Evolutionary conservation across 2,329 filamentous ascomycete genomes (phyloP), one percentile per base, ranked within the genome.

Genomic region (Colletotrichum sp.): DNA sequence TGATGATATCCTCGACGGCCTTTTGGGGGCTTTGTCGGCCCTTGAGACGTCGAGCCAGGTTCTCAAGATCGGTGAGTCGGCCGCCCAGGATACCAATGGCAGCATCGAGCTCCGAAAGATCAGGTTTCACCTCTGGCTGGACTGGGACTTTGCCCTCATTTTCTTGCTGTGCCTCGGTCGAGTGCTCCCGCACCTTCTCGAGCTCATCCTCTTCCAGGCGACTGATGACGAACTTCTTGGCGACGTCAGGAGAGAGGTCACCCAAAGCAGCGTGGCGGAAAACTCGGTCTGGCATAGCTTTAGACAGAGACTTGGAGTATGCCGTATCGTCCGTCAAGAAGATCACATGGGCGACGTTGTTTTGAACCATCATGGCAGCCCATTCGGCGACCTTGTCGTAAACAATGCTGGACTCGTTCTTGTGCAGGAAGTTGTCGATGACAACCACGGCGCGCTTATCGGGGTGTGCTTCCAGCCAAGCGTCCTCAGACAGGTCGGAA

Each of bases 11-110:
- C 26, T 92, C 89, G 4, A 98, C 93, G 4, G 97, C 97, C 79
- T 94, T 90, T 78, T 90, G 90, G 1, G 97, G 97, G 3, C 90
- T 94, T 83, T 98, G 96, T 18, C 97, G 96, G 1, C 94, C 92
- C 85, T 95, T 95, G 80, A 99, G 94, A 21, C 97, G 91, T 44
- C 96, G 92, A n/a, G 96, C 94, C 59, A 99, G 92, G 81, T 97
- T 98, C 82, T 99, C 96, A 24, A 99, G 92, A 81, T 99, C 97
- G 0, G 96, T 98, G n/a, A 99, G 90, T 5, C 97, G 95, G 3
- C 97, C 97, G 26, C 97, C 97, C 2, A 99, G 90, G 1, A 93
- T 90, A 32, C 93, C 90, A 78, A 99, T 98, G 79, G 95, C 96
- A 32, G 90, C 90, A 80, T 98, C 96, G 3, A 99, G 90, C 77